Percentiles rank a stretch among this genome's conserved stretches.
phyloP scores from a whole-genome alignment of 352 stramenopile species.

The Globisporangium carolinianum region DNA sequence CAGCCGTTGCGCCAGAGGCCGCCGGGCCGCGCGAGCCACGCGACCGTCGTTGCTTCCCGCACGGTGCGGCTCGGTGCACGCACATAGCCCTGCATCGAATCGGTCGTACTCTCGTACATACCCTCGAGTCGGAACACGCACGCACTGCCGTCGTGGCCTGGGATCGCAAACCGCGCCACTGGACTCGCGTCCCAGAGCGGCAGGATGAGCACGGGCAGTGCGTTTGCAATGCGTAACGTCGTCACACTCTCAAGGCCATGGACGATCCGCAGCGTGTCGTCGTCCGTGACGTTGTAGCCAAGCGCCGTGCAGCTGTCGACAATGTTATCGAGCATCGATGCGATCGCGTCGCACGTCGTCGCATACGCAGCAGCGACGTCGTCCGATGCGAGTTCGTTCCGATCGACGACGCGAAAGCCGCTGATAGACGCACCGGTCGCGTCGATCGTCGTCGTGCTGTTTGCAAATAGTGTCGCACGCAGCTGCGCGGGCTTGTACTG shows the following conservation, averaged over 20 bases:
- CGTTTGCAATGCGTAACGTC: slow-evolving; percentile 11
- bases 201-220: slow-evolving; percentile 26
- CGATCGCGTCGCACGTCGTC: slow-evolving; percentile 15
- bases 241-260: slow-evolving; percentile 10
- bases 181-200: slow-evolving; percentile 23
- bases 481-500: slow-evolving; percentile 15
- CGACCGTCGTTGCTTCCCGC: slow-evolving; percentile 23
- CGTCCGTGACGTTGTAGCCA: slow-evolving; percentile 19
- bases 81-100: background rate
- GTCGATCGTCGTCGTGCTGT: slow-evolving; percentile 8
- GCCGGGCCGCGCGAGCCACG: slow-evolving; percentile 24
- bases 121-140: slow-evolving; percentile 23
- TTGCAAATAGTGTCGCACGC: background rate
- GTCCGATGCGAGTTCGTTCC: slow-evolving; percentile 4
- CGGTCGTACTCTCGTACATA: slow-evolving; percentile 13
- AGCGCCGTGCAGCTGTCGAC: slow-evolving; percentile 18
- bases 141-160: slow-evolving; percentile 16
- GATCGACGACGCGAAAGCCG: slow-evolving; percentile 11
- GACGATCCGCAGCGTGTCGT: slow-evolving; percentile 22
- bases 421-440: slow-evolving; percentile 5
- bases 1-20: slow-evolving; percentile 37
- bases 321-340: slow-evolving; percentile 19
- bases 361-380: slow-evolving; percentile 1
- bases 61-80: slow-evolving; percentile 18
- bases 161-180: slow-evolving; percentile 4